Percentiles rank a stretch among this genome's conserved stretches.
These are phyloP conservation scores for Paramecium primaurelia DNA, from an alignment of 73 alveolate genomes.

Conservation along the genomic window DNA sequence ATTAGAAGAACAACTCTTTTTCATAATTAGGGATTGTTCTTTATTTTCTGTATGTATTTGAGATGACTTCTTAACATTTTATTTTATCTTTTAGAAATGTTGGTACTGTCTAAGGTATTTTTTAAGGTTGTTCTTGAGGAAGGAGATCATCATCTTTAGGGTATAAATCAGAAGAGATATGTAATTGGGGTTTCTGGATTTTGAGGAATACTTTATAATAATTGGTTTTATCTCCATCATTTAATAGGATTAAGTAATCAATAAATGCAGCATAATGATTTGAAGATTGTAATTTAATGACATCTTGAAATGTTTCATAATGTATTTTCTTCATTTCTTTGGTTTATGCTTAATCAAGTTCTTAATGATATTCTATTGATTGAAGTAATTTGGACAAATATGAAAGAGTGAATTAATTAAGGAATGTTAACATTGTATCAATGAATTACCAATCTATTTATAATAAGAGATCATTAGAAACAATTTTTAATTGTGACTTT, in stretches of 20 bases:
- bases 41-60: not conserved
- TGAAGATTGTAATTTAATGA: not conserved
- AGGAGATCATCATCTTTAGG: not conserved
- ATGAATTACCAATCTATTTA: not conserved
- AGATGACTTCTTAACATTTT: not conserved
- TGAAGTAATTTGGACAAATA: not conserved
- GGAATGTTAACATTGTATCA: not conserved
- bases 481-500: not conserved
- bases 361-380: not conserved
- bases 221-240: not conserved
- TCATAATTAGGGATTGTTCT: not conserved
- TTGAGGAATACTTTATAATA: not conserved
- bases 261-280: constrained; percentile 3
- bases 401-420: not conserved
- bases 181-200: not conserved
- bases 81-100: not conserved
- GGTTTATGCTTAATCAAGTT: not conserved
- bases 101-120: not conserved
- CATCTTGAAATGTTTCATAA: not conserved
- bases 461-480: not conserved
- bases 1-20: not conserved
- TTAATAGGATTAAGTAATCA: not conserved
- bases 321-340: not conserved
- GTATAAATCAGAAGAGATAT: constrained; percentile 14
- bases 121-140: not conserved